Evolutionary conservation across 768 basidiomycete genomes (phyloP), one percentile per base, ranked within the genome.

Genomic region (Macrolepiota albuminosa): DNA sequence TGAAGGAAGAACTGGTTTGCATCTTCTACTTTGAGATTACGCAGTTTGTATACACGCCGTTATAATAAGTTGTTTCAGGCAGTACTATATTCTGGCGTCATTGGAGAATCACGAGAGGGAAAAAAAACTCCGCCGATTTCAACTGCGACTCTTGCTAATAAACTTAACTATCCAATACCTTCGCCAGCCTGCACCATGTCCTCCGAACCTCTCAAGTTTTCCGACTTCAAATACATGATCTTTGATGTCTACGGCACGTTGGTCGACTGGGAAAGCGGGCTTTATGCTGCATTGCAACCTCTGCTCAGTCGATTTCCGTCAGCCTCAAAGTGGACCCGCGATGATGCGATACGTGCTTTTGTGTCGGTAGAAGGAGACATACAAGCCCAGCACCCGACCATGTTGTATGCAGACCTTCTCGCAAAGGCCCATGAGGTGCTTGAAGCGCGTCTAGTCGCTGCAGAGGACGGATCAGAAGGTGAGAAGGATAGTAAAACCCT

Each of bases 201-300:
- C 10, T 24, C 53, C 18, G 3, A 42, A 42, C 39, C 53, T 54
- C 39, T n/a, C 37, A 77, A 74, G 55, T 64, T 84, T 21, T 76
- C 74, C 7, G 75, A 80, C 67, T 74, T 76, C 70, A 78, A 79
- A 68, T 80, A 79, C 26, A 78, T 91, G 46, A 74, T 89, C 51
- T 88, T 89, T 67, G 90, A 93, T 63, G 86, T 88, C 61, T 91
- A 91, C 62, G 89, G 86, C 4, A 92, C 90, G 0, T 81, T 91
- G 53, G 73, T 83, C 80, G 86, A 92, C 69, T 91, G 89, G 89
- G 89, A 91, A 71, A 77, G 80, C 6, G 86, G 87, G 16, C 79
- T 92, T 54, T 81, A 80, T 71, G 68, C 75, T 13, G 80, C 75
- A 0, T 75, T 91, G 34, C 67, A 76, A 47, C 86, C 84, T 1